phyloP scores from a whole-genome alignment of 495 filamentous ascomycete species.

The Oleoguttula mirabilis region DNA sequence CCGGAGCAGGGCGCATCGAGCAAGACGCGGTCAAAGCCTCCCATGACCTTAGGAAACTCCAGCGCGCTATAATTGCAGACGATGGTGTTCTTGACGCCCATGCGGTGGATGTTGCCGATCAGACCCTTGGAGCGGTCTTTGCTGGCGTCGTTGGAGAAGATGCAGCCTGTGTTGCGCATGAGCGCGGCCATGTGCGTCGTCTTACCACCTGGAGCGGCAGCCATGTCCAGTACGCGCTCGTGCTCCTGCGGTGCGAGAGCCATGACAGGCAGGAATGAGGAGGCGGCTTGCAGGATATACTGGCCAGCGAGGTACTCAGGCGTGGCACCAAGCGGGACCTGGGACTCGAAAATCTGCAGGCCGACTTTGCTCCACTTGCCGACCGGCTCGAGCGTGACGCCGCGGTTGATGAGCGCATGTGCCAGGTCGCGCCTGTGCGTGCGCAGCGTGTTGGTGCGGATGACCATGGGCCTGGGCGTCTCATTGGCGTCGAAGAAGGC shows the following conservation, averaged over 20 bases:
- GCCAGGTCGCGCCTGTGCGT: slow-evolving; percentile 87
- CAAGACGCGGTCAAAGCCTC: slow-evolving; percentile 78
- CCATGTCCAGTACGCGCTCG: slow-evolving; percentile 88
- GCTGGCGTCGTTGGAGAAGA: slow-evolving; percentile 94
- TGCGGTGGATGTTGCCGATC: slow-evolving; percentile 93
- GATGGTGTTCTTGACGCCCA: slow-evolving; percentile 84
- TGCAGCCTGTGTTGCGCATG: slow-evolving; percentile 95
- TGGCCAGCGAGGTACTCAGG: slow-evolving; percentile 95
- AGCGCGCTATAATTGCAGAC: slow-evolving; percentile 90
- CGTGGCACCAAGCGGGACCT: slow-evolving; percentile 91
- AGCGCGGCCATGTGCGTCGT: slow-evolving; percentile 91
- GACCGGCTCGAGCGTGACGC: slow-evolving; percentile 89
- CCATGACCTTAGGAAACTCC: slow-evolving; percentile 86
- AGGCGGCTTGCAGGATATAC: slow-evolving; percentile 95
- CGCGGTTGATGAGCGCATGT: slow-evolving; percentile 90
- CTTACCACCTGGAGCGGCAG: slow-evolving; percentile 94
- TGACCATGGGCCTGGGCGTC: slow-evolving; percentile 71
- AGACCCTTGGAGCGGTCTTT: slow-evolving; percentile 88
- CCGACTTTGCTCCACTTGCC: slow-evolving; percentile 99
- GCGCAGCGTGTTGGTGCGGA: slow-evolving; percentile 87
- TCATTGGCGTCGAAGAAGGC: slow-evolving; percentile 99
- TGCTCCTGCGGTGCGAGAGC: slow-evolving; percentile 86
- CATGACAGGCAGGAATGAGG: slow-evolving; percentile 96
- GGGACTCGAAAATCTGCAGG: slow-evolving; percentile 86
- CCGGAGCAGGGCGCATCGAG: slow-evolving; percentile 75